A percentile compares a stretch with the other conserved stretches of the same genome.
These are phyloP conservation scores for Aspergillus chevalieri DNA, from an alignment of 2,329 filamentous ascomycete species.

Conservation along the genomic window DNA sequence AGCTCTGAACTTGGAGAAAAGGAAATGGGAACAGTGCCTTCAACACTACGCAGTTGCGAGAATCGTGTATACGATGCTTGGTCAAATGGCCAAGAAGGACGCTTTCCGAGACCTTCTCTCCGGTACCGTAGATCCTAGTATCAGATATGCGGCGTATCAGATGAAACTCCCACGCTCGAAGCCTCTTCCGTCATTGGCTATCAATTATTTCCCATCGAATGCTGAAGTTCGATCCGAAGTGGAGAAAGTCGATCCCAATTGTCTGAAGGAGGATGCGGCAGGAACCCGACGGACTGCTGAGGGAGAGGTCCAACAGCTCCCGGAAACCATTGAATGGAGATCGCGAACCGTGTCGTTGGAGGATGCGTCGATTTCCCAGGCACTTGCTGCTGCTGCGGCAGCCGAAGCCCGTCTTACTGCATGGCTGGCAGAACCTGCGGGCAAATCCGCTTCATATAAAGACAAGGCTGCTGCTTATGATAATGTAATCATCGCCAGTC, in stretches of 20 bases:
- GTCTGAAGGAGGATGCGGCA: slow-evolving; percentile 56
- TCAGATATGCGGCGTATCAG: slow-evolving; percentile 92
- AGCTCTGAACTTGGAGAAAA: slow-evolving; percentile 77
- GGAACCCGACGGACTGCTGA: slow-evolving; percentile 43
- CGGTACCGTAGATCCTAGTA: slow-evolving; percentile 83
- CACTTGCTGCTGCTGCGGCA: slow-evolving; percentile 62
- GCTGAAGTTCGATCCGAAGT: slow-evolving; percentile 59
- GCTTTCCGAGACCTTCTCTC: slow-evolving; percentile 79
- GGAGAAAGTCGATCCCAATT: slow-evolving; percentile 62
- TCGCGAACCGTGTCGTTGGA: slow-evolving; percentile 80
- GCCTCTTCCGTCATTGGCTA: slow-evolving; percentile 70
- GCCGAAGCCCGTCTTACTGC: slow-evolving; percentile 48
- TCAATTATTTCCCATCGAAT: slow-evolving; percentile 66
- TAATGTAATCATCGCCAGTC: slow-evolving; percentile 78
- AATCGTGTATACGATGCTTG: slow-evolving; percentile 74
- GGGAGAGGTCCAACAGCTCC: slow-evolving; percentile 47
- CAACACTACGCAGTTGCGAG: slow-evolving; percentile 68
- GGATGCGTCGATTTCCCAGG: slow-evolving; percentile 83
- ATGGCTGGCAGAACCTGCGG: slow-evolving; percentile 39
- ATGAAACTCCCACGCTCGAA: slow-evolving; percentile 79
- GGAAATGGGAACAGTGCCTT: slow-evolving; percentile 74
- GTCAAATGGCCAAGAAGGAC: slow-evolving; percentile 60
- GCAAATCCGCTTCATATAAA: slow-evolving; percentile 36
- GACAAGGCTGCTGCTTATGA: slow-evolving; percentile 86
- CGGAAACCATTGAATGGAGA: slow-evolving; percentile 78